Evolutionary conservation across 2,329 filamentous ascomycete genomes (phyloP).

Genomic region (Hymenoscyphus fructigenus): DNA sequence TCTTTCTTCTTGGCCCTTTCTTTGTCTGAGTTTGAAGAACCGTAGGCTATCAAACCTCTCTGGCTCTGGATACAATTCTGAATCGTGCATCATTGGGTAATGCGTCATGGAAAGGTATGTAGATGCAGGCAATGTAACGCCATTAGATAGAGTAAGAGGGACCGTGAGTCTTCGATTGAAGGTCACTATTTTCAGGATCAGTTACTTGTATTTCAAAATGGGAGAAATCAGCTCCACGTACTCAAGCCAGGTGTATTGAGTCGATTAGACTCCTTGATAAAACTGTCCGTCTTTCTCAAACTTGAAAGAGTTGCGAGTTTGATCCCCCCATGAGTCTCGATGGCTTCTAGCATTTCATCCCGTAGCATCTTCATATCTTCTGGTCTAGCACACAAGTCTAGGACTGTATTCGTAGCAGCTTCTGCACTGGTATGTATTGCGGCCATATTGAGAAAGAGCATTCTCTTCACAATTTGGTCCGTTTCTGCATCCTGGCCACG

Average conservation of each 20-base stretch:
- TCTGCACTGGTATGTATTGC: conserved; percentile 4
- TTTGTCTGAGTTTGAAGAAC: not conserved
- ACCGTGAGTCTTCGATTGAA: conserved; percentile 3
- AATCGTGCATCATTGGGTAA: not conserved
- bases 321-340: not conserved
- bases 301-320: conserved; percentile 7
- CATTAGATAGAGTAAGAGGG: conserved; percentile 4
- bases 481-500: not conserved
- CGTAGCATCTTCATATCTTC: not conserved
- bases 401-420: not conserved
- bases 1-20: not conserved
- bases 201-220: not conserved
- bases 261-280: conserved; percentile 2
- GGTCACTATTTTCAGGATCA: not conserved
- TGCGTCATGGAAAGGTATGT: not conserved
- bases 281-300: conserved; percentile 5
- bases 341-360: not conserved
- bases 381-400: conserved; percentile 7
- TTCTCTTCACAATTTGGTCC: not conserved
- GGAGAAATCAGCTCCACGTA: not conserved
- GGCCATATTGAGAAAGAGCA: conserved; percentile 5
- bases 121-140: not conserved
- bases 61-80: not conserved
- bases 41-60: not conserved
- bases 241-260: conserved; percentile 1